Base-by-base conservation (phyloP, 2,329 filamentous ascomycete species). In the Diaporthe amygdali region DNA sequence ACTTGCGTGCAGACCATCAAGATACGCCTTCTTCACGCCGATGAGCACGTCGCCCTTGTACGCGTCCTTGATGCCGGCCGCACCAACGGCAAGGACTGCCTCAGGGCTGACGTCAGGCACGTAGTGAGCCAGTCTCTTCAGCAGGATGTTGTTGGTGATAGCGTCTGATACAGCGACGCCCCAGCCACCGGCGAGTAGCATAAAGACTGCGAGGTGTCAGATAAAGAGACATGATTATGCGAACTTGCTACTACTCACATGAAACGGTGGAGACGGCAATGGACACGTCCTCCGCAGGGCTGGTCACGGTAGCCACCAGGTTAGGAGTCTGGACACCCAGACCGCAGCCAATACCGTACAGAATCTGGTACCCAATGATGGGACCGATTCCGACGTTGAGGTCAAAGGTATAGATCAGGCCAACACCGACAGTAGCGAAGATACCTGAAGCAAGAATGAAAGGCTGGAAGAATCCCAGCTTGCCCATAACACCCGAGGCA, bases 281-380 rank as follows among this genome's bases (percentile, higher is more conserved):
- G 22, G 67, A 61, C 20, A 61, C 54, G 17, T 69, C 67, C 32
- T 59, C 67, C n/a, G 41, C 14, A 32, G 67, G 22, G 46, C 52
- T 69, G 15, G 54, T 49, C 54, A 61, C 67, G 12, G 52, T 49
- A 14, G 67, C 67, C 52, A 69, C 67, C 22, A 69, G 41, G 27
- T 32, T 69, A 51, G 67, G 67, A 15, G 54, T 49, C 32, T 61
- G 52, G 39, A 61, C 52, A 30, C 52, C 51, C 27, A 69, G 51
- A 9, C 67, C 67, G 32, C 17, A 46, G 52, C 67, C 67, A n/a
- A 69, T 20, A 39, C 67, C 67, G n/a, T 61, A 69, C 37, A 61
- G 17, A 12, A 69, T 69, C 54, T 69, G 67, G 32, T 69, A 69
- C 67, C 67, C n/a, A 39, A 69, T 69, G 27, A 61, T 61, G 12